Base-by-base conservation (phyloP, 179 eudicot species). In the Nepenthes alata region DNA sequence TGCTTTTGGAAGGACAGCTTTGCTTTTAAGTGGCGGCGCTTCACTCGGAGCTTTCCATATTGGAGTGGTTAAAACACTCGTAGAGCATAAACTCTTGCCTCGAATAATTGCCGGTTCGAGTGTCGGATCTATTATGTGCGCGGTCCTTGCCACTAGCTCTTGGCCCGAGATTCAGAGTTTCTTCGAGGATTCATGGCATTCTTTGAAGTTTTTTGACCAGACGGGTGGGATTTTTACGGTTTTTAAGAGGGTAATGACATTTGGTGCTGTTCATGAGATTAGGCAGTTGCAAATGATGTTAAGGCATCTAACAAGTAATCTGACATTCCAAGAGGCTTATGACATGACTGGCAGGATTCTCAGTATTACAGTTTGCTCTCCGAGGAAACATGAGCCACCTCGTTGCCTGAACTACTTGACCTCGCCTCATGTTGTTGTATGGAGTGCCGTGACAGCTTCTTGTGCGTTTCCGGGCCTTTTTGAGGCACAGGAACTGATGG, bases 371-470 rank as follows among this genome's bases (percentile, higher is more conserved):
- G 98, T 93, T 8, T 93, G 97, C 62, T 93, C 98, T 51, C 95
- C 95, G 6, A 79, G 97, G 65, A 89, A 87, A 69, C 98, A 93
- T 50, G 98, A 93, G 67, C 98, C 97, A 35, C 97, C 98, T 0
- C 85, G 98, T 53, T 89, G 97, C 77, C 84, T 93, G 2, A 93
- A 93, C 70, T 89, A 93, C 71, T 73, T 93, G 74, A 93, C 97
- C 37, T 93, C 98, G 2, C 98, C 98, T 52, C 95, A 93, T 68
- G 97, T 89, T 57, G 98, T 93, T 13, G 89, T 93, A 65, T 93
- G 98, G 98, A 93, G 98, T 63, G 98, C 98, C 0, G 98, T 93
- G 67, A 89, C 98, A 6, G 98, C 98, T 67, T 93, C 98, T 41
- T 93, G 97, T 76, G 98, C 98, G 7, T 93, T 93, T 70, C 98